Base-by-base conservation (phyloP, 2,329 filamentous ascomycete species). In the Ascochyta clinopodiicola region DNA sequence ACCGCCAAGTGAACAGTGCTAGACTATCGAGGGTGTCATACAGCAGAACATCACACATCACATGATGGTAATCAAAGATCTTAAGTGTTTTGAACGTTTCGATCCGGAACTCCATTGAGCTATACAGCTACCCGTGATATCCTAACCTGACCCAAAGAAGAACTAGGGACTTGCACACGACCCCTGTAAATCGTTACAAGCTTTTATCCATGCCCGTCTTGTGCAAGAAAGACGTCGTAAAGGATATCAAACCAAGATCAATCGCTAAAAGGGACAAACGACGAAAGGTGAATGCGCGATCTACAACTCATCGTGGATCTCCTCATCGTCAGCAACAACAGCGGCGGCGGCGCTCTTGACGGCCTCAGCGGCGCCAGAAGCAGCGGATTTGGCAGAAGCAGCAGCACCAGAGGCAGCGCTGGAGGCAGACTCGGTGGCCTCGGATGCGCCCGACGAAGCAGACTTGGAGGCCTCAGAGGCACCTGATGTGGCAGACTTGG, bases 241-340 rank as follows among this genome's bases (percentile, higher is more conserved):
- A 56, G 52, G 52, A 56, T 61, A 57, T 60, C 52, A 64, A 64
- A 63, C 64, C 60, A 49, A 61, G 56, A 52, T 53, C 58, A 66
- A 62, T 46, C 65, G 60, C 51, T 53, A 61, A 59, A 61, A 59
- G 50, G 36, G 46, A 51, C 50, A 61, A 60, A 35, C 27, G 39
- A 43, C 19, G 34, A 60, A 48, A 45, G 42, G 32, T 25, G 56
- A 4, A 42, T 17, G 38, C n/a, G 10, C 21, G 59, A 63, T 83
- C 82, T 91, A 94, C 82, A 94, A 82, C 82, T 94, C 91, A 72
- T 94, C 90, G 71, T 92, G 89, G 38, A 72, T 73, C 43, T 65
- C 64, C 34, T 64, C 72, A 12, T 59, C 68, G 61, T 74, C 76
- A 45, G 75, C 73, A 13, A 61, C 65, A 64, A 75, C 75, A 46